A percentile compares a stretch with the other conserved stretches of the same genome.
Evolutionary conservation across 495 filamentous ascomycete species (phyloP).

Genomic region (Letharia columbiana): DNA sequence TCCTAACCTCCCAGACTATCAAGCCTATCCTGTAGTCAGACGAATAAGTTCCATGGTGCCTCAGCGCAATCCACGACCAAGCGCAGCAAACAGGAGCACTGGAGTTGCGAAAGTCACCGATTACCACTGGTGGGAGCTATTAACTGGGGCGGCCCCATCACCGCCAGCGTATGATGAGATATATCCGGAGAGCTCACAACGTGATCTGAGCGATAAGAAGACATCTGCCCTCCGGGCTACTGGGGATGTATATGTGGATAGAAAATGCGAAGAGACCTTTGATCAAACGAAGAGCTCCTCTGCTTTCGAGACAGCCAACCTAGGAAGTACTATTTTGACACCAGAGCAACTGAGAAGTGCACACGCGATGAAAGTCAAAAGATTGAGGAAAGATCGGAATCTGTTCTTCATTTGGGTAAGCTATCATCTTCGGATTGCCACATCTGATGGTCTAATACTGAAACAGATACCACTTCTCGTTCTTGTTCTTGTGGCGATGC

Average conservation of each 20-base stretch:
- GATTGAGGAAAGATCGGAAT: slow-evolving; percentile 63
- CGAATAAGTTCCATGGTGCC: slow-evolving; percentile 68
- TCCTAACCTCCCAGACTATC: slow-evolving; percentile 61
- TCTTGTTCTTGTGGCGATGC: slow-evolving; percentile 56
- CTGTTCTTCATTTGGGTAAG: slow-evolving; percentile 82
- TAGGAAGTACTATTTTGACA: slow-evolving; percentile 45
- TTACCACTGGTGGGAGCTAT: slow-evolving; percentile 61
- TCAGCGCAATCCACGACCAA: slow-evolving; percentile 39
- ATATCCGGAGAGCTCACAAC: slow-evolving; percentile 49
- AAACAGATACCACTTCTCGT: slow-evolving; percentile 50
- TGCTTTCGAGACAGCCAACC: slow-evolving; percentile 36
- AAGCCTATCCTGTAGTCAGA: slow-evolving; percentile 62
- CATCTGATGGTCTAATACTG: slow-evolving; percentile 22
- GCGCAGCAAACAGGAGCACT: slow-evolving; percentile 34
- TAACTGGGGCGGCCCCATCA: slow-evolving; percentile 42
- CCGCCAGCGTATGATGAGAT: slow-evolving; percentile 80
- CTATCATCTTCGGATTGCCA: slow-evolving; percentile 30
- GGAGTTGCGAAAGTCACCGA: slow-evolving; percentile 44
- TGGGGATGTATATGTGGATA: slow-evolving; percentile 56
- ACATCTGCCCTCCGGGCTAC: slow-evolving; percentile 51
- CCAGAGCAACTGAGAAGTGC: slow-evolving; percentile 60
- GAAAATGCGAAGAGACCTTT: slow-evolving; percentile 53
- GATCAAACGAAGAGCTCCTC: slow-evolving; percentile 39
- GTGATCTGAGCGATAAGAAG: slow-evolving; percentile 50
- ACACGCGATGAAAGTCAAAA: slow-evolving; percentile 68